Evolutionary conservation across 805 yeast species (phyloP), one percentile per base, ranked within the genome.

Genomic region (Yueomyces sinensis): DNA sequence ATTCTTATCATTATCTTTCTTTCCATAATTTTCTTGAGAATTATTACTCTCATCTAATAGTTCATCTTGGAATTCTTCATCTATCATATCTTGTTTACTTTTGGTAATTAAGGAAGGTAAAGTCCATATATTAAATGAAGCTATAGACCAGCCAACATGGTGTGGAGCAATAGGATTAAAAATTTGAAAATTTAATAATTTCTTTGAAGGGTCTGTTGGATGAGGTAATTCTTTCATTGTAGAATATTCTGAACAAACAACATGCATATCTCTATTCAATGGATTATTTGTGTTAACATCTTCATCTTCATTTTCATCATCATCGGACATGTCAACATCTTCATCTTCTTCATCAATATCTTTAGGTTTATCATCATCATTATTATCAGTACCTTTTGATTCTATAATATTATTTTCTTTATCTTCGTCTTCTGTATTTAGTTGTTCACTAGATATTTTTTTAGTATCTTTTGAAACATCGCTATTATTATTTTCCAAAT

Each of bases 131-230:
- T 76, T 76, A 53, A 89, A 91, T 2, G 94, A 78, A 0, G 97
- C 98, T 4, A 86, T 72, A 0, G 94, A 87, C 77, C 94, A 91
- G 0, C 97, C 97, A 16, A 91, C 66, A 55, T 89, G 96, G 45
- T 87, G 96, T 1, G 98, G 83, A 27, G 94, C 78, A 1, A 84
- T 80, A 1, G 97, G 95, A 36, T 77, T 82, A 49, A 76, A 77
- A 7, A 82, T 61, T 13, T 77, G 74, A 65, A 76, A 89, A 16
- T 74, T 66, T 33, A 72, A 84, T 1, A 77, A 65, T 45, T 86
- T 89, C 50, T 83, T 83, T 4, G 79, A 66, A 25, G 70, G 53
- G 52, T 86, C 94, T 4, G 72, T 63, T 0, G 86, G 76, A 47
- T 86, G 95, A 0, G 89, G 80, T 2, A 70, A 60, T 48, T 79